Evolutionary conservation across 2,329 filamentous ascomycete species (phyloP), one percentile per base, ranked within the genome.

Genomic region (Aspergillus uvarum): DNA sequence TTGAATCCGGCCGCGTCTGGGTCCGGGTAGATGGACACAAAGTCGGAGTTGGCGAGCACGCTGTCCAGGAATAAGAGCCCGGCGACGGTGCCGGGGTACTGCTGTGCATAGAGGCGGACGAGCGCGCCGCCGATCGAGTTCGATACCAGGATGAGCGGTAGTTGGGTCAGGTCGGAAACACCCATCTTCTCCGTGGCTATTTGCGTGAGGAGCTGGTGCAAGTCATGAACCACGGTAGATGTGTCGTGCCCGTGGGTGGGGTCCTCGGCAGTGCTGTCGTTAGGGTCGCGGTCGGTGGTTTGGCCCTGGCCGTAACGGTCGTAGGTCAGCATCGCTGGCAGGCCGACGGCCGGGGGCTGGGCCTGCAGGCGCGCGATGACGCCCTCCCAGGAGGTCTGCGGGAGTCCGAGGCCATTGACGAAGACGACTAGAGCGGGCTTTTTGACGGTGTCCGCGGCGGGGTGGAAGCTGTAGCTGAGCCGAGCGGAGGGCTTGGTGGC

Each of bases 221-320:
- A 71, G 57, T 83, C 16, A 0, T 19, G 52, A 1, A 54, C 38
- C 4, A 47, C 38, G 16, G 14, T 12, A 1, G 47, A 22, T 2
- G 22, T 29, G n/a, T 54, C 24, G n/a, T 54, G 52, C 12, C 32
- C 51, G 31, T 53, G 51, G 12, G 21, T 19, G 32, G 70, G 69
- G 6, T 76, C 64, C 38, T 76, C 26, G 26, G 77, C 24, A 51
- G 67, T 19, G 56, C 67, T 54, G 44, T 77, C 76, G 4, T 68
- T 60, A 0, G 74, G 78, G 52, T 85, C 82, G 4, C 71, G 68
- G 16, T 83, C 82, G 49, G 69, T 79, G 66, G 73, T 79, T 72
- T 52, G 71, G 8, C 83, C 83, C 68, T 86, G 84, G 8, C 84
- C 84, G 63, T 81, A 85, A 42, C 84, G 82, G 69, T 87, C 84